Evolutionary conservation across 805 yeast species (phyloP).

Genomic region (Wickerhamia fluorescens): DNA sequence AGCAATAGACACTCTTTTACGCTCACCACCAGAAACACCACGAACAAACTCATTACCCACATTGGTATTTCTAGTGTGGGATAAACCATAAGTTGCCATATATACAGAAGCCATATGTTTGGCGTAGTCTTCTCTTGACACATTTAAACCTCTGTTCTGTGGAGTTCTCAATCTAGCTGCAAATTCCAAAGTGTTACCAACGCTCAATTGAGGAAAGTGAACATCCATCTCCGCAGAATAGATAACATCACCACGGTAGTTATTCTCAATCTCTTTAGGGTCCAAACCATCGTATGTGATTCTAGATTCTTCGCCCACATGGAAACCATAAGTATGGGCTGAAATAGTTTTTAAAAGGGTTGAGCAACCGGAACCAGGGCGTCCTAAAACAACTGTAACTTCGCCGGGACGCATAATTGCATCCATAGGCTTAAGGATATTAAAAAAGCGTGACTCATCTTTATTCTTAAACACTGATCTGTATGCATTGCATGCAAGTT

Average conservation of each 20-base stretch:
- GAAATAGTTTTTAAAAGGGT: constrained; percentile 34
- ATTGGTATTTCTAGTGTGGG: constrained; percentile 52
- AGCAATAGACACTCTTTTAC: constrained; percentile 78
- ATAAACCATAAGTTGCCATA: constrained; percentile 39
- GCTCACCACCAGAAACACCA: constrained; percentile 82
- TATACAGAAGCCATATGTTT: constrained; percentile 13
- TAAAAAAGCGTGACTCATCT: constrained; percentile 21
- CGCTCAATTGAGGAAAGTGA: constrained; percentile 51
- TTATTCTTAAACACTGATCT: constrained; percentile 10
- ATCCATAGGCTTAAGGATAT: constrained; percentile 29
- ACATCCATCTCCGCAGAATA: constrained; percentile 49
- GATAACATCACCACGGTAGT: constrained; percentile 32
- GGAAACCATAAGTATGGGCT: constrained; percentile 31
- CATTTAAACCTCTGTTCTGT: constrained; percentile 24
- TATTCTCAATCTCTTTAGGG: constrained; percentile 19
- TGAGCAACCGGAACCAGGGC: constrained; percentile 39
- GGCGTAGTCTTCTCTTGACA: constrained; percentile 20
- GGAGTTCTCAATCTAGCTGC: constrained; percentile 47
- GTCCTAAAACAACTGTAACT: constrained; percentile 33
- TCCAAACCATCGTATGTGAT: constrained; percentile 30
- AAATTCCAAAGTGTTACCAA: constrained; percentile 49
- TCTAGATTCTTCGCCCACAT: constrained; percentile 23
- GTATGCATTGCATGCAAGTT: constrained; percentile 9
- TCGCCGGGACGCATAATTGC: constrained; percentile 33
- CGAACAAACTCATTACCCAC: constrained; percentile 59